Conservation (phyloP, 495 filamentous ascomycete genomes). For the Podospora sp. region DNA sequence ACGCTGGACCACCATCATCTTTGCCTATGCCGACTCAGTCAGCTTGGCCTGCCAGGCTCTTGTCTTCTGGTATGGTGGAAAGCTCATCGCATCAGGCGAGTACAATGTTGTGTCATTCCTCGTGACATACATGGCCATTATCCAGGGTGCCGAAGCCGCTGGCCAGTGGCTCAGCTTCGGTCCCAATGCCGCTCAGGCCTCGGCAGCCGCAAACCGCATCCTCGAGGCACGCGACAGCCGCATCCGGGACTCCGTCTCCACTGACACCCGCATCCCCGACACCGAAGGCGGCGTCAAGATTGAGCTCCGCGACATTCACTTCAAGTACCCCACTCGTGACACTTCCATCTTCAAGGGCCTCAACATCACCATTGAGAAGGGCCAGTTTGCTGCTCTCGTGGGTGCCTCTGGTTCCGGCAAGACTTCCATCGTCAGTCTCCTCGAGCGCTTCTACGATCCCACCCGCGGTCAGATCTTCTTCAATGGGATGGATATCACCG, state of each 20-base stretch:
- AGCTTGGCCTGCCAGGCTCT: conserved; percentile 49
- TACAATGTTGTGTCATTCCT: conserved; percentile 44
- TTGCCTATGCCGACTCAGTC: conserved; percentile 49
- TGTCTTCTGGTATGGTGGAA: conserved; percentile 56
- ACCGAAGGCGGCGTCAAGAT: conserved; percentile 54
- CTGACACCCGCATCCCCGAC: conserved; percentile 35
- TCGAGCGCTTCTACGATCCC: conserved; percentile 66
- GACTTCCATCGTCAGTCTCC: conserved; percentile 64
- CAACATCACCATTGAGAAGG: conserved; percentile 62
- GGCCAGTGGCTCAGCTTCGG: conserved; percentile 52
- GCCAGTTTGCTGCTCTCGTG: conserved; percentile 69
- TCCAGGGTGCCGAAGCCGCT: conserved; percentile 49
- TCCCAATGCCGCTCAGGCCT: conserved; percentile 52
- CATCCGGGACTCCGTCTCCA: conserved; percentile 27
- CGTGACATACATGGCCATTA: conserved; percentile 52
- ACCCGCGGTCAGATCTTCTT: conserved; percentile 55
- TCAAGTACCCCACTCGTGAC: conserved; percentile 60
- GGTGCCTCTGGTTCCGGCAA: conserved; percentile 76
- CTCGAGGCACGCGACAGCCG: conserved; percentile 43
- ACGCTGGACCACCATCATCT: conserved; percentile 46
- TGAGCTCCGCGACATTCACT: conserved; percentile 58
- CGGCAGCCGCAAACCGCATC: conserved; percentile 50
- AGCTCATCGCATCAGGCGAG: conserved; percentile 42
- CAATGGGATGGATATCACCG: conserved; percentile 52
- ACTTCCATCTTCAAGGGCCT: conserved; percentile 54